Base-by-base conservation (phyloP, 2,329 filamentous ascomycete genomes). In the Lasiodiplodia citricola region DNA sequence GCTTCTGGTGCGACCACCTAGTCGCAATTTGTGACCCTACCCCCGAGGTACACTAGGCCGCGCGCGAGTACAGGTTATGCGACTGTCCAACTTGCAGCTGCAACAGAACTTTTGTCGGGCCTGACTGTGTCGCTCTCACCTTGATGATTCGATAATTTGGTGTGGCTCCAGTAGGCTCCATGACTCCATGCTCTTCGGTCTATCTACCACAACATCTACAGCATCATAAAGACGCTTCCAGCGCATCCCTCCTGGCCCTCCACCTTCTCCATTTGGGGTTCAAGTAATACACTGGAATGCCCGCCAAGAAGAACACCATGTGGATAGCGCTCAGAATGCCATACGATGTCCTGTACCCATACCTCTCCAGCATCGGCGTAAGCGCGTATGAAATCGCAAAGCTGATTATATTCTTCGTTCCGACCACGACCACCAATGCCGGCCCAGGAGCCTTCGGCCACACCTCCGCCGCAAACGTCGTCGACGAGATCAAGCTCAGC, bases 391-490 rank as follows among this genome's bases (percentile, higher is more conserved):
- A 71, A 18, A 76, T 75, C 13, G 74, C 77, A 54, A 80, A 80
- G 1, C 74, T 74, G 31, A 80, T 71, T 18, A 79, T 74, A 67
- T 80, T 79, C 72, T 79, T 78, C 56, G 73, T 71, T 5, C 77
- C 78, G 1, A 79, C 73, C 8, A 79, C 77, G 13, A 75, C 72
- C 8, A 80, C 76, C 41, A 80, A 58, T 4, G 78, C 77, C 7
- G 77, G 75, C 5, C 77, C 77, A 0, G 77, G 67, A 70, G 74
- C 71, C 72, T 77, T 67, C 68, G 72, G 64, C 72, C 70, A 73
- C 4, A 72, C 73, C 65, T 75, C 75, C 3, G 72, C 70, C 2
- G 75, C 76, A 64, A 79, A 80, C 14, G 76, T 73, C 28, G 75
- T 74, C 31, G 77, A 75, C 10, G 74, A 74, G 47, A 74, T 73